Evolutionary conservation across 2,329 filamentous ascomycete genomes (phyloP).

Genomic region (Cordyceps cicadae): DNA sequence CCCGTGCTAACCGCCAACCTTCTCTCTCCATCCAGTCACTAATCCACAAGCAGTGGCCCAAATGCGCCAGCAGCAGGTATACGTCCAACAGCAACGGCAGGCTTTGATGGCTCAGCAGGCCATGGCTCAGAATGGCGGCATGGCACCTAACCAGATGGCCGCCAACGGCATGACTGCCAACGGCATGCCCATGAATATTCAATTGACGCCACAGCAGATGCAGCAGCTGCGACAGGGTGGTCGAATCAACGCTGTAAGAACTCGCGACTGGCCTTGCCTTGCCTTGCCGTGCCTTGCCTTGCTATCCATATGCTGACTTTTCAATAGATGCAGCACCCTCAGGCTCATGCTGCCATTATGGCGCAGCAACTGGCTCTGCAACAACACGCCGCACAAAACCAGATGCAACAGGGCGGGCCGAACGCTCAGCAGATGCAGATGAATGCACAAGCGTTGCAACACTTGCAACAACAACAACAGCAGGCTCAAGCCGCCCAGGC

Average conservation of each 20-base stretch:
- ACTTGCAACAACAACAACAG: slow-evolving; percentile 33
- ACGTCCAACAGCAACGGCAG: slow-evolving; percentile 49
- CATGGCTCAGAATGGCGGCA: slow-evolving; percentile 36
- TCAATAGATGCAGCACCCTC: slow-evolving; percentile 15
- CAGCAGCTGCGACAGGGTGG: slow-evolving; percentile 39
- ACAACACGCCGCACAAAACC: slow-evolving; percentile 20
- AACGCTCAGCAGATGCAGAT: slow-evolving; percentile 41
- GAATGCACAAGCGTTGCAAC: slow-evolving; percentile 37
- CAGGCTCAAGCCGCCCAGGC: slow-evolving; percentile 9
- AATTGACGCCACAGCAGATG: slow-evolving; percentile 39
- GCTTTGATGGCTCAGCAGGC: slow-evolving; percentile 47
- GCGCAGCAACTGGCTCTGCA: slow-evolving; percentile 40
- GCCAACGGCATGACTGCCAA: slow-evolving; percentile 29
- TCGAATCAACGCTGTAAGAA: slow-evolving; percentile 33
- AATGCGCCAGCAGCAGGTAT: slow-evolving; percentile 47
- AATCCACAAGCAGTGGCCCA: slow-evolving; percentile 31
- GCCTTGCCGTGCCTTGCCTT: too few relatives aligned
- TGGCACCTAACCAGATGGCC: slow-evolving; percentile 29
- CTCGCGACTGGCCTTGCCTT: neutral
- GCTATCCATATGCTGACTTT: neutral
- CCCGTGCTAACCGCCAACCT: slow-evolving; percentile 1
- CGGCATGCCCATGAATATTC: slow-evolving; percentile 47
- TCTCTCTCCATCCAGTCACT: slow-evolving; percentile 20
- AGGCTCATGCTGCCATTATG: slow-evolving; percentile 24
- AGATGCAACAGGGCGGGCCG: slow-evolving; percentile 31